These are phyloP conservation scores for Carallia brachiata DNA, from an alignment of 345 rosid species.

Conservation along the genomic window DNA sequence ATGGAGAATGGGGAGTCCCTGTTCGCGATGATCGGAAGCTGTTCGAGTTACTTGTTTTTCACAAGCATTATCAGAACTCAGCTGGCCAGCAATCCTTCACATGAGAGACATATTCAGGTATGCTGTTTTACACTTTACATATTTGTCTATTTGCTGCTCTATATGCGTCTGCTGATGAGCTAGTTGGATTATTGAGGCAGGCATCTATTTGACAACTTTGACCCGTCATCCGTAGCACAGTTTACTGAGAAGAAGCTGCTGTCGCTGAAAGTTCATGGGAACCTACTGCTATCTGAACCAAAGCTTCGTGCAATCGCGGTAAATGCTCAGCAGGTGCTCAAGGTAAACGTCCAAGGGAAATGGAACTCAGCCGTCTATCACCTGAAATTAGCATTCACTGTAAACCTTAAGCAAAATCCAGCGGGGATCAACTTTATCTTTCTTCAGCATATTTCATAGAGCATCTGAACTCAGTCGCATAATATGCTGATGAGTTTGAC, in stretches of 20 bases:
- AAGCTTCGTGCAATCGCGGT: conserved; percentile 83
- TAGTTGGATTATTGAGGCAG: conserved; percentile 38
- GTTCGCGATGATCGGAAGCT: conserved; percentile 71
- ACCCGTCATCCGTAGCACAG: conserved; percentile 55
- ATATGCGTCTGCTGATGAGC: too few relatives aligned
- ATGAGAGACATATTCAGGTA: conserved; percentile 72
- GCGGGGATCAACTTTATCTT: background rate
- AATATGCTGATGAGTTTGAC: background rate
- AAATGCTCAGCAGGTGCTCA: conserved; percentile 69
- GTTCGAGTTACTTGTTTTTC: conserved; percentile 84
- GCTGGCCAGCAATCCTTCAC: conserved; percentile 78
- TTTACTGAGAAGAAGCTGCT: conserved; percentile 68
- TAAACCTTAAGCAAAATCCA: background rate
- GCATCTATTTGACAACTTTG: conserved; percentile 70
- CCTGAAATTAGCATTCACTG: background rate
- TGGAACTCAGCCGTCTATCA: too few relatives aligned
- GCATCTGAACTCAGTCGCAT: background rate
- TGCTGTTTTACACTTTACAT: conserved; percentile 1
- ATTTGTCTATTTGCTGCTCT: background rate
- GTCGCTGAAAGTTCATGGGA: conserved; percentile 61
- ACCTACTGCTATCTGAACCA: conserved; percentile 66
- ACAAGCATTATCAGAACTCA: conserved; percentile 91
- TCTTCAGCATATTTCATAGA: background rate
- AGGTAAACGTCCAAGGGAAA: conserved; percentile 40
- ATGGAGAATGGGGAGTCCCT: conserved; percentile 84